Percentiles rank a stretch among this genome's conserved stretches.
phyloP scores from a whole-genome alignment of 495 filamentous ascomycete species.

The Hapsidospora chrysogenum region DNA sequence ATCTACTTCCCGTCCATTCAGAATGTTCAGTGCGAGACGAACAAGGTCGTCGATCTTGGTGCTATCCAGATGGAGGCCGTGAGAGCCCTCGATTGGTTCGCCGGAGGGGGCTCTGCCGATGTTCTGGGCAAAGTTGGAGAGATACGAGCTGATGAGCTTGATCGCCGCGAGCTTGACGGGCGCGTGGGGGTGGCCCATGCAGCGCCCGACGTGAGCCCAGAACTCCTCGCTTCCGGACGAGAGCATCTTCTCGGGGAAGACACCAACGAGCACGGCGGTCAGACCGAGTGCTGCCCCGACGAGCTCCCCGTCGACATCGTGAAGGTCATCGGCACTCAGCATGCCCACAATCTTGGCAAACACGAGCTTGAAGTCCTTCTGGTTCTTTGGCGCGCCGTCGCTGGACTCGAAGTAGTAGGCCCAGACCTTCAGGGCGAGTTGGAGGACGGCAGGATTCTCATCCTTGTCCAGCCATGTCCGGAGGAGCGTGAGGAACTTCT shows the following conservation, averaged over 20 bases:
- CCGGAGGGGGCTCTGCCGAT: constrained; percentile 32
- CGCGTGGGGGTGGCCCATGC: constrained; percentile 54
- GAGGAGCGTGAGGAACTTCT: constrained; percentile 49
- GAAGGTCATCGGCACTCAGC: constrained; percentile 26
- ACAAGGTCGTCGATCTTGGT: constrained; percentile 51
- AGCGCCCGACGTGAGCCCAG: constrained; percentile 49
- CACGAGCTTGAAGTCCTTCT: constrained; percentile 38
- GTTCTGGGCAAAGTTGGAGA: constrained; percentile 58
- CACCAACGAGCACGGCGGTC: constrained; percentile 48
- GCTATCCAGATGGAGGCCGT: constrained; percentile 49
- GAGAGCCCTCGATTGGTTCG: constrained; percentile 50
- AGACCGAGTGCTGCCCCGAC: constrained; percentile 58
- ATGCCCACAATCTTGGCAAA: constrained; percentile 24
- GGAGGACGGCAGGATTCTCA: constrained; percentile 49
- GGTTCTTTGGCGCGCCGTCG: constrained; percentile 33
- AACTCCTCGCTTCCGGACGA: constrained; percentile 34
- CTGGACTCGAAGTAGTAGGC: constrained; percentile 64
- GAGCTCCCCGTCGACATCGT: constrained; percentile 53
- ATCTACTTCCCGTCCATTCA: constrained; percentile 44
- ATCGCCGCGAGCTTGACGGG: constrained; percentile 64
- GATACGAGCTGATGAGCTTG: constrained; percentile 56
- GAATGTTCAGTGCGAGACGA: constrained; percentile 42
- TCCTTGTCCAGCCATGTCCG: constrained; percentile 62
- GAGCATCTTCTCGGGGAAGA: constrained; percentile 44
- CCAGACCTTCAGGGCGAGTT: constrained; percentile 63